phyloP scores from a whole-genome alignment of 2,329 filamentous ascomycete genomes.

The Sphaceloma murrayae region DNA sequence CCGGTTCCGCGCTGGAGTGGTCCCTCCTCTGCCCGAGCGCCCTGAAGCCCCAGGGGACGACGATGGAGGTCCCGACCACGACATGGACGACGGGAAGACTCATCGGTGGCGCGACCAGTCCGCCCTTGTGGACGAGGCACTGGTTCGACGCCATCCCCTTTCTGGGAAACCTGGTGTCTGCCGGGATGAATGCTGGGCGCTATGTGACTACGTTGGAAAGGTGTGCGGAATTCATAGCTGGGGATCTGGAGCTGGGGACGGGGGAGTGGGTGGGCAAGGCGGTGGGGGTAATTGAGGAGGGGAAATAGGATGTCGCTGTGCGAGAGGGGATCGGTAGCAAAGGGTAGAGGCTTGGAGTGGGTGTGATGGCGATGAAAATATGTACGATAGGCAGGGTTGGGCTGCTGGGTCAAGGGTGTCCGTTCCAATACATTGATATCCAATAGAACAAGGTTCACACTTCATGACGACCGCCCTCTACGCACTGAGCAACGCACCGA shows the following conservation, averaged over 20 bases:
- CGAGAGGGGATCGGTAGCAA: too few relatives aligned
- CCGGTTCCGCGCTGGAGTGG: constrained; percentile 29
- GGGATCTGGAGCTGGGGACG: constrained; percentile 29
- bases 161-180: constrained; percentile 28
- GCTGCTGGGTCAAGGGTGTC: too few relatives aligned
- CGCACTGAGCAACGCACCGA: too few relatives aligned
- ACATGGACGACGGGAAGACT: constrained; percentile 23
- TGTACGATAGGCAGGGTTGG: too few relatives aligned
- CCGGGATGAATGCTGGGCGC: constrained; percentile 25
- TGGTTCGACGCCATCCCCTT: constrained; percentile 28
- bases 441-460: too few relatives aligned
- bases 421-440: too few relatives aligned
- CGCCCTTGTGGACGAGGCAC: constrained; percentile 29
- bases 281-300: constrained; percentile 31
- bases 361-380: too few relatives aligned
- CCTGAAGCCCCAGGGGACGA: constrained; percentile 30
- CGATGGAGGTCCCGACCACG: constrained; percentile 26
- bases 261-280: constrained; percentile 29
- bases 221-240: constrained; percentile 36
- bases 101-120: constrained; percentile 25
- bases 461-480: too few relatives aligned
- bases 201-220: constrained; percentile 34
- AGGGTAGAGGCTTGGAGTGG: too few relatives aligned
- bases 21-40: constrained; percentile 32
- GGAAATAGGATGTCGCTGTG: constrained; percentile 10